Evolutionary conservation across 2,329 filamentous ascomycete genomes (phyloP), one percentile per base, ranked within the genome.

Genomic region (Trichoderma breve): DNA sequence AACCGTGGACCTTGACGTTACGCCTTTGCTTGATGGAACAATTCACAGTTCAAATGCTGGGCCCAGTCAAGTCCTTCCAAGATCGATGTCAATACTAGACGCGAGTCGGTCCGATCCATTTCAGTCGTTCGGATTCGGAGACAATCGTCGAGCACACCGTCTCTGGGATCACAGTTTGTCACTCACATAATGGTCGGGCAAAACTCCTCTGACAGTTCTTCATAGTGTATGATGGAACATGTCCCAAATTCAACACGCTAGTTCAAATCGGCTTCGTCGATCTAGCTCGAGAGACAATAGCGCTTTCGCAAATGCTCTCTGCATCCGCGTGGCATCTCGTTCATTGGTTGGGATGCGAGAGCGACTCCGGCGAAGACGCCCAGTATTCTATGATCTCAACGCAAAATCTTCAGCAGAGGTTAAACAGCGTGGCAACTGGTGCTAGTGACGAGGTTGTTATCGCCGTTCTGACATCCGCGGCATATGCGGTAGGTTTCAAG

Each of bases 261-360:
- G 60, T 63, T 28, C n/a, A 63, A 43, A 63, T 63, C 34, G 34
- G 60, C 1, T 63, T 63, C 2, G 60, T 63, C 8, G 60, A 62
- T 39, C 32, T 62, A 5, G 60, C 60, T 39, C 32, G 60, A 15
- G 60, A 62, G 21, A 62, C 60, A 62, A 62, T 62, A 39, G 60
- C 60, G n/a, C 60, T 62, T 8, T 62, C 60, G 15, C 60, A 62
- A 62, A 62, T 62, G 60, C 60, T 62, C 12, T 62, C 60, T 28
- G 60, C 60, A 2, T 62, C 60, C 26, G 60, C 60, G 14, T 62
- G 60, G 32, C 60, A 62, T 43, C 60, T 62, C 2, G 60, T 62
- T 26, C 60, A 62, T 26, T 62, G 60, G 60, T 7, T 62, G 8
- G 60, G 21, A 43, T 39, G 60, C 18, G 34, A 43, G 24, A 43